A percentile compares a stretch with the other conserved stretches of the same genome.
Conservation (phyloP, 2,329 filamentous ascomycete species). For the Epichloe coenophiala region DNA sequence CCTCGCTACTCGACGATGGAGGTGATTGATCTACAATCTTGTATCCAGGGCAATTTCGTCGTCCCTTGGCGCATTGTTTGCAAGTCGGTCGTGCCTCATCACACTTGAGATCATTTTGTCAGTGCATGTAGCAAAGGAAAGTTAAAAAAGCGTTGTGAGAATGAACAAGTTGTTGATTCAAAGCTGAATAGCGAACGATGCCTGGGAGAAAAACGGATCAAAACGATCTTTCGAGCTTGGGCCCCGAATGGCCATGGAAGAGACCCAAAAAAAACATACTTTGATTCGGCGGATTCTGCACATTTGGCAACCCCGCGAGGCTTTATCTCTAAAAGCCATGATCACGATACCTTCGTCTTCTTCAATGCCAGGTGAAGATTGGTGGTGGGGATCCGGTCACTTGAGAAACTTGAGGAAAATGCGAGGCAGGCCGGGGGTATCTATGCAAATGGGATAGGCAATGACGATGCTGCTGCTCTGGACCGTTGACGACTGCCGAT, state of each 20-base stretch:
- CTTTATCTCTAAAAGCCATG: constrained; percentile 53
- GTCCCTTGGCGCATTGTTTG: constrained; percentile 48
- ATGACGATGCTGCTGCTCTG: background rate
- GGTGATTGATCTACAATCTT: constrained; percentile 51
- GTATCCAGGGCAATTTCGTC: constrained; percentile 50
- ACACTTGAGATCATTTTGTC: constrained; percentile 32
- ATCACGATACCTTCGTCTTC: background rate
- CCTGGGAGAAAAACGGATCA: too few relatives aligned
- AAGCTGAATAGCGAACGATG: too few relatives aligned
- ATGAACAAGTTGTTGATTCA: too few relatives aligned
- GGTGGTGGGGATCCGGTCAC: background rate
- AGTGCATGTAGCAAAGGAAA: too few relatives aligned
- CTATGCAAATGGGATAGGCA: background rate
- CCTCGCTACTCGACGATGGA: background rate
- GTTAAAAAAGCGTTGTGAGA: too few relatives aligned
- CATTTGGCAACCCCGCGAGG: constrained; percentile 57
- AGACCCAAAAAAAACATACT: constrained; percentile 25
- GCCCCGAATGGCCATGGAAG: background rate
- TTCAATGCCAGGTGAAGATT: background rate
- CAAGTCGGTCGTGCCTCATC: constrained; percentile 53
- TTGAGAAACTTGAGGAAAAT: background rate
- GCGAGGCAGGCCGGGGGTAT: background rate
- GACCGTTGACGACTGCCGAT: background rate
- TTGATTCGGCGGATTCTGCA: constrained; percentile 60
- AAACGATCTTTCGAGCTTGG: background rate